Base-by-base conservation (phyloP, 179 eudicot species). In the Heliamphora pulchella region DNA sequence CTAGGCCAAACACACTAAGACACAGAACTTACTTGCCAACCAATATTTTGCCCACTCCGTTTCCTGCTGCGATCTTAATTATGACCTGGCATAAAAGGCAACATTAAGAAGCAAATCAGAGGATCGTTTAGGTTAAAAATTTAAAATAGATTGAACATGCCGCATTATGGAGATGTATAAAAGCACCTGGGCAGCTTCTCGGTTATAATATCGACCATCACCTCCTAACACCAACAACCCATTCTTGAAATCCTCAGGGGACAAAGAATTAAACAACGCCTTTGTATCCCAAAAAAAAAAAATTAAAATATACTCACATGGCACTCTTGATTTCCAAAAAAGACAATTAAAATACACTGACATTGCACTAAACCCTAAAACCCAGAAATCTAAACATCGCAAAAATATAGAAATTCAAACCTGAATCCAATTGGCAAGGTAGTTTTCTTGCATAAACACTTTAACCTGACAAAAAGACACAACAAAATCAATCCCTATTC, bases 341-440 rank as follows among this genome's bases (percentile, higher is more conserved):
- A 31, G 31, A 31, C 31, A 31, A 31, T 31, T 31, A 31, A 31
- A 61, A 65, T 77, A 54, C 22, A 83, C 71, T 78, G 8, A 39
- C 15, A 79, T 62, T 41, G 15, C 48, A 41, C 68, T 7, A 54
- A 62, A 74, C 53, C 64, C 9, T 20, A 65, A 80, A 58, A n/a
- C n/a, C 61, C 11, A 8, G 4, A 62, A 76, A 46, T 14, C 7
- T 4, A 13, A 44, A 8, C 17, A n/a, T 18, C 8, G 20, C 3
- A 47, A 20, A 46, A 72, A 8, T 7, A 2, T 9, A 47, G n/a
- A 62, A 71, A 78, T 65, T 31, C 87, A 61, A 80, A 95, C 98
- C 99, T 94, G 99, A 84, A 96, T 94, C 99, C 99, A 96, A 82
- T 96, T 96, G 81, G 94, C 98, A 3, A 96, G 93, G 86, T 96